Percentiles rank a stretch among this genome's conserved stretches.
These are phyloP conservation scores for Mycena venus DNA, from an alignment of 768 basidiomycete species.

Conservation along the genomic window DNA sequence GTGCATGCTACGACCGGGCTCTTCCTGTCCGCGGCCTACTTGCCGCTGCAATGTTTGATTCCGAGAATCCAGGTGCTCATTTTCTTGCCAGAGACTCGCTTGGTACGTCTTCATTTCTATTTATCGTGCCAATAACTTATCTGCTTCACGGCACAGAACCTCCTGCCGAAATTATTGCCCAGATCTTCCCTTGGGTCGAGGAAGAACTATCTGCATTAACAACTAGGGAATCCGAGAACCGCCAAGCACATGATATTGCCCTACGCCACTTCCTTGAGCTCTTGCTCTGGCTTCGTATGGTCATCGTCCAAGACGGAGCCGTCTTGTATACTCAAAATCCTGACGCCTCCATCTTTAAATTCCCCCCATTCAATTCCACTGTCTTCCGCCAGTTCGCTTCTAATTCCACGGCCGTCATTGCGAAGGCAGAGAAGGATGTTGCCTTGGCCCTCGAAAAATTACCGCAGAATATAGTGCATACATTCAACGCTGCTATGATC, in stretches of 20 bases:
- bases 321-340: conserved; percentile 41
- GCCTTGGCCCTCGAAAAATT: conserved; percentile 37
- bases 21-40: conserved; percentile 46
- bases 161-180: conserved; percentile 27
- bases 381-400: conserved; percentile 38
- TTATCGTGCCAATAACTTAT: not conserved
- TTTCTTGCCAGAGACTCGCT: conserved; percentile 36
- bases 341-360: conserved; percentile 38
- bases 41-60: conserved; percentile 48
- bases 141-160: conserved; percentile 36
- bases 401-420: conserved; percentile 21
- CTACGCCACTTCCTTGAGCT: conserved; percentile 43
- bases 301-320: conserved; percentile 53
- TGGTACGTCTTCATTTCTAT: conserved; percentile 34
- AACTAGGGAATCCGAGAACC: not conserved
- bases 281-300: conserved; percentile 37
- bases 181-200: conserved; percentile 47
- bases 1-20: conserved; percentile 42
- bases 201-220: conserved; percentile 18
- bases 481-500: not conserved
- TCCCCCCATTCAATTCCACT: conserved; percentile 41
- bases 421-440: conserved; percentile 29
- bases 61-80: conserved; percentile 40
- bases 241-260: conserved; percentile 37
- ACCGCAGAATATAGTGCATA: conserved; percentile 35